Percentiles rank a stretch among this genome's conserved stretches.
These are phyloP conservation scores for Nitzschia sp. DNA, from an alignment of 108 stramenopile genomes.

Conservation along the genomic window DNA sequence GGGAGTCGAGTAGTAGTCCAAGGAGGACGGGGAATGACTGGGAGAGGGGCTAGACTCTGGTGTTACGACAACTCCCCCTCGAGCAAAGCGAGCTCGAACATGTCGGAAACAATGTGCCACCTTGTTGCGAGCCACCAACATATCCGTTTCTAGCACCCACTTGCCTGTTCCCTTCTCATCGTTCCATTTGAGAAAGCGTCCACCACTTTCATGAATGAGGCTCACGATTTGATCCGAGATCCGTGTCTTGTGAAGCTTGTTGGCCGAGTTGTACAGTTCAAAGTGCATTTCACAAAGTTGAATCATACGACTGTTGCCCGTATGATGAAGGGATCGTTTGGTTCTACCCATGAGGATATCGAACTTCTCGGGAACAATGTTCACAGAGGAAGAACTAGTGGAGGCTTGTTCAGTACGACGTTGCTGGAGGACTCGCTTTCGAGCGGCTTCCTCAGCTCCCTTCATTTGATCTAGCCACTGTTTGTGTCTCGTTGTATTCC, in stretches of 20 bases:
- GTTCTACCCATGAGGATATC: conserved; percentile 32
- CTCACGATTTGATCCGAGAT: conserved; percentile 22
- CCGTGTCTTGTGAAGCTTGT: conserved; percentile 28
- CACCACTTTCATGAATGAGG: conserved; percentile 20
- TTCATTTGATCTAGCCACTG: conserved; percentile 18
- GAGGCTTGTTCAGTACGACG: no score
- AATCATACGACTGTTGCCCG: conserved; percentile 10
- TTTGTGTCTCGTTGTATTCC: conserved; percentile 4
- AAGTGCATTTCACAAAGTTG: conserved; percentile 22
- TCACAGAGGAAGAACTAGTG: no score
- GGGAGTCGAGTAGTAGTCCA: no score
- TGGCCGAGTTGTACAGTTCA: conserved; percentile 21
- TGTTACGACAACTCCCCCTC: no score
- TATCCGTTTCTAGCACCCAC: conserved; percentile 14
- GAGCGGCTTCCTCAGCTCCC: neutral
- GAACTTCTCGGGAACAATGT: conserved; percentile 13
- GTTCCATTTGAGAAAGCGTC: conserved; percentile 32
- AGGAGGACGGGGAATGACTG: no score
- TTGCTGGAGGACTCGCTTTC: neutral
- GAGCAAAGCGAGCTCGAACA: neutral
- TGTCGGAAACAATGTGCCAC: conserved; percentile 29
- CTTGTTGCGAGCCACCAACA: conserved; percentile 18
- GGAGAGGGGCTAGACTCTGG: no score
- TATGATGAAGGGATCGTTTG: neutral
- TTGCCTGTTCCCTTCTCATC: conserved; percentile 1